Conservation (phyloP, 2,329 filamentous ascomycete species). For the Apiospora hydei region DNA sequence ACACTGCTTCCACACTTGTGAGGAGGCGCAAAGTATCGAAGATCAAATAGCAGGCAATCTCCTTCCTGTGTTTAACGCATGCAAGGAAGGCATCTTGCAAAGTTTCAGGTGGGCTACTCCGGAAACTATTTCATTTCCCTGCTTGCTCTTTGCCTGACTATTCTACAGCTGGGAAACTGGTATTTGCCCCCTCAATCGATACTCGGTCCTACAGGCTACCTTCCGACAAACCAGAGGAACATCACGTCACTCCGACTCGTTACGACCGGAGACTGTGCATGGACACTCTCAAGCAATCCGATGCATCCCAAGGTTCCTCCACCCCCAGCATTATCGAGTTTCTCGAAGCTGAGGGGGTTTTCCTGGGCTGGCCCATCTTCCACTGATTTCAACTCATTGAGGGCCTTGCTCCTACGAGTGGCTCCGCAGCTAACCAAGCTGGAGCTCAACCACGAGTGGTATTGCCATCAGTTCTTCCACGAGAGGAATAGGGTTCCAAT, state of each 20-base stretch:
- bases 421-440: neutral
- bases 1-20: neutral
- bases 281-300: no score
- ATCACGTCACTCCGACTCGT: neutral
- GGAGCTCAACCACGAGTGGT: neutral
- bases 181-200: neutral
- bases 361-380: neutral
- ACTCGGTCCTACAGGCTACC: neutral
- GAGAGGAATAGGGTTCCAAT: no score
- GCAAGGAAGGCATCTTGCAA: neutral
- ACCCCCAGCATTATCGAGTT: neutral
- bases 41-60: neutral
- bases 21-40: neutral
- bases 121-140: neutral
- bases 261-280: neutral
- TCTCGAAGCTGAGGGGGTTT: neutral
- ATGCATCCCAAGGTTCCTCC: no score
- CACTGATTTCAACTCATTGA: neutral
- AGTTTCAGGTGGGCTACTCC: neutral
- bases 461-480: no score
- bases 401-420: neutral
- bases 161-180: neutral
- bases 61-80: neutral
- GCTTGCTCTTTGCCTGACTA: neutral
- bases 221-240: neutral